These are phyloP conservation scores for Canna indica DNA, from an alignment of 176 grass and related monocot species.

Conservation along the genomic window DNA sequence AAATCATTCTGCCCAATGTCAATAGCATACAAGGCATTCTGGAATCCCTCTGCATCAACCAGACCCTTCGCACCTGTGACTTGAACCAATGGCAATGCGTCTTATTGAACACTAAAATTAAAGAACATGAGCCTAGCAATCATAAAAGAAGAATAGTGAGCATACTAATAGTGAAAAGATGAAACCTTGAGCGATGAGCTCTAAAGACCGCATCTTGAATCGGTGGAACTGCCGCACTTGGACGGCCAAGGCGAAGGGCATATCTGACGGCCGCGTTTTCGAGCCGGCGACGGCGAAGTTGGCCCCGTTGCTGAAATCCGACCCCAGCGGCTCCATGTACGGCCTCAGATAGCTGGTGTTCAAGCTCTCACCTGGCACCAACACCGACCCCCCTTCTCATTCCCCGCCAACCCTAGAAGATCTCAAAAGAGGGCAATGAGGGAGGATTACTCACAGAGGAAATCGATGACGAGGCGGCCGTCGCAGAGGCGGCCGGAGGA, in stretches of 20 bases:
- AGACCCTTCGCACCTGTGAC: slow-evolving; percentile 31
- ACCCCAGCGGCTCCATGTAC: slow-evolving; percentile 42
- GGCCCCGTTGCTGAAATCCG: slow-evolving; percentile 53
- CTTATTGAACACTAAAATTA: not conserved
- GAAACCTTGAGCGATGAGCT: slow-evolving; percentile 35
- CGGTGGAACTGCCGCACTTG: slow-evolving; percentile 53
- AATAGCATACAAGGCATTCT: slow-evolving; percentile 53
- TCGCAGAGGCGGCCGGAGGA: slow-evolving; percentile 75
- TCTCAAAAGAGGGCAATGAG: not conserved
- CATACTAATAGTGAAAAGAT: not conserved
- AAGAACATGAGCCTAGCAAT: not conserved
- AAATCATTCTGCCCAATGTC: slow-evolving; percentile 95
- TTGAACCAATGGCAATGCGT: not conserved
- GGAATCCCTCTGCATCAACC: slow-evolving; percentile 31
- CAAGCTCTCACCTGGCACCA: slow-evolving; percentile 43
- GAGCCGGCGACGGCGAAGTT: slow-evolving; percentile 69
- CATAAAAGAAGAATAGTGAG: not conserved
- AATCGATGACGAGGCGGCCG: slow-evolving; percentile 80
- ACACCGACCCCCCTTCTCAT: not conserved
- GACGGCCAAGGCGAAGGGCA: slow-evolving; percentile 46
- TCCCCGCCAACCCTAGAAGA: not conserved
- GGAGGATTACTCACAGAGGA: slow-evolving; percentile 54
- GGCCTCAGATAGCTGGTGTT: slow-evolving; percentile 40
- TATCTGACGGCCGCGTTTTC: slow-evolving; percentile 32
- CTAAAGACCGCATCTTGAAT: slow-evolving; percentile 44